A percentile compares a stretch with the other conserved stretches of the same genome.
phyloP scores from a whole-genome alignment of 305 asterid species.

The Fraxinus latifolia region DNA sequence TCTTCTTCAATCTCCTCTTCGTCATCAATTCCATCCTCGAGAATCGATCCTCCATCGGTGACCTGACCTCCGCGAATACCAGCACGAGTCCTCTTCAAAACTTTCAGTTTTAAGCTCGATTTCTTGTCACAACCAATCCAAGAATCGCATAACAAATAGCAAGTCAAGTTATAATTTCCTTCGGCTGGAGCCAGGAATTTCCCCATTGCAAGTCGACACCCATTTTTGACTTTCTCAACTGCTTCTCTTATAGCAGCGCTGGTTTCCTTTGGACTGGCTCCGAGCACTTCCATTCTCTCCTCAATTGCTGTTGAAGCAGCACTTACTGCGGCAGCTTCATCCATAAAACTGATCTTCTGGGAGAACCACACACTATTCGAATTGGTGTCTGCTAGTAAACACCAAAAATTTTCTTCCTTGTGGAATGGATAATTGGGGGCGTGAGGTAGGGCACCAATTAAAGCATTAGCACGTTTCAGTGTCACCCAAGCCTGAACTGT shows the following conservation, averaged over 20 bases:
- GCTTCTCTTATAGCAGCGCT: slow-evolving; percentile 64
- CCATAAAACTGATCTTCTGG: slow-evolving; percentile 65
- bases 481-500: slow-evolving; percentile 82
- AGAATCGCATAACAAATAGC: slow-evolving; percentile 71
- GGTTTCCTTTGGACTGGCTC: slow-evolving; percentile 54
- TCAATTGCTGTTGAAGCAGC: slow-evolving; percentile 64
- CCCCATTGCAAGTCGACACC: slow-evolving; percentile 69
- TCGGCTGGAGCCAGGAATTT: slow-evolving; percentile 66
- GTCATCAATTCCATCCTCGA: slow-evolving; percentile 47
- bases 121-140: slow-evolving; percentile 83
- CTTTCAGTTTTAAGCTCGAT: slow-evolving; percentile 50
- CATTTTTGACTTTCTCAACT: slow-evolving; percentile 58
- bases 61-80: slow-evolving; percentile 55
- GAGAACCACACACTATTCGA: slow-evolving; percentile 76
- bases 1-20: slow-evolving; percentile 55
- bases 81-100: slow-evolving; percentile 62
- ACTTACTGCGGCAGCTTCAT: slow-evolving; percentile 57
- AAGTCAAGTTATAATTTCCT: slow-evolving; percentile 68
- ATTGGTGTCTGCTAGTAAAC: slow-evolving; percentile 70
- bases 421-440: slow-evolving; percentile 69
- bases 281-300: slow-evolving; percentile 64
- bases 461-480: slow-evolving; percentile 70
- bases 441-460: slow-evolving; percentile 66
- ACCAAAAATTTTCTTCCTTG: slow-evolving; percentile 92
- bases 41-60: slow-evolving; percentile 36